phyloP scores from a whole-genome alignment of 345 rosid species.

The Syzygium jambos region DNA sequence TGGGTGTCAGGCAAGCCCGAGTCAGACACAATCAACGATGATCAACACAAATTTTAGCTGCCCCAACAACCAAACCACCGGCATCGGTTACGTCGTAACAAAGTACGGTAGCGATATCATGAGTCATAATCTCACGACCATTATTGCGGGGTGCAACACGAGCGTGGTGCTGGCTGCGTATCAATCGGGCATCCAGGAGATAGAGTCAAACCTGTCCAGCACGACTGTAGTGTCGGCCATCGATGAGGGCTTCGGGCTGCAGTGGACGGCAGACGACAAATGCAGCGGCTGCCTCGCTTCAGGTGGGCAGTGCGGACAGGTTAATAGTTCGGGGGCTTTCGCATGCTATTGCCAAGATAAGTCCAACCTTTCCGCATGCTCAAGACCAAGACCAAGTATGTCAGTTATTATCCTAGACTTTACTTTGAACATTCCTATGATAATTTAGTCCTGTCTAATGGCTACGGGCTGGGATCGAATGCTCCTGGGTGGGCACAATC shows the following conservation, averaged over 20 bases:
- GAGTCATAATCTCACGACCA: background rate
- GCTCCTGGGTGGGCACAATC: background rate
- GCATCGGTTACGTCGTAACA: background rate
- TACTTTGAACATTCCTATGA: background rate
- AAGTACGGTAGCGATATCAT: background rate
- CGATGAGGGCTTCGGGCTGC: background rate
- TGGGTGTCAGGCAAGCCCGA: background rate
- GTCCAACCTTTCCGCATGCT: background rate
- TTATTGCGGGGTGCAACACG: background rate
- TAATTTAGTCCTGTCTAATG: background rate
- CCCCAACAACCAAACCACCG: background rate
- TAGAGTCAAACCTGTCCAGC: background rate
- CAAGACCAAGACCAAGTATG: background rate
- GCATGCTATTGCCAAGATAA: background rate
- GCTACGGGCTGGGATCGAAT: background rate
- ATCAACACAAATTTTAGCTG: background rate
- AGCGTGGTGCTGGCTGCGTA: background rate
- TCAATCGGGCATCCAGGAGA: background rate
- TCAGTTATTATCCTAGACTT: background rate
- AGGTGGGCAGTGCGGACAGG: background rate
- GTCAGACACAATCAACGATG: rapidly evolving
- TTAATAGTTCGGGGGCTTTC: background rate
- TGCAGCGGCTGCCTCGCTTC: background rate
- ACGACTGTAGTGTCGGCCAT: background rate
- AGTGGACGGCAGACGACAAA: background rate